Conservation (phyloP, 768 basidiomycete genomes). For the Tulasnella sp. region DNA sequence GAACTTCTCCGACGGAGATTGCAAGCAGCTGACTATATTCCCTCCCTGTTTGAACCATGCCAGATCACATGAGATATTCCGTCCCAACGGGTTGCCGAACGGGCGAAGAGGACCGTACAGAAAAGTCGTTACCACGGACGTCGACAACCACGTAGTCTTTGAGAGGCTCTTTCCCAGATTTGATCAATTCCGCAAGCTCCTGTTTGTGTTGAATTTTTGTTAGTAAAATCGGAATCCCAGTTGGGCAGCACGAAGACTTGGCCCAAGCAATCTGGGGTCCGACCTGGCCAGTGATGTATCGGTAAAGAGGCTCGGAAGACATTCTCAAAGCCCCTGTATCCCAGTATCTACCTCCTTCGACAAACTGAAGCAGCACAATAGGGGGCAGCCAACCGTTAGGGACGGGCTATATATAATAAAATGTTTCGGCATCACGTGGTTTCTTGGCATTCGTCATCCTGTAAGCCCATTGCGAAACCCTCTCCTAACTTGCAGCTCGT, state of each 20-base stretch:
- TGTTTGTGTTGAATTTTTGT: constrained; percentile 40
- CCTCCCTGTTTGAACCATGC: constrained; percentile 53
- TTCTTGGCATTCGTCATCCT: not conserved
- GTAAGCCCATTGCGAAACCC: not conserved
- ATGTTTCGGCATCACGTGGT: not conserved
- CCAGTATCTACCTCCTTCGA: not conserved
- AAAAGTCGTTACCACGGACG: constrained; percentile 81
- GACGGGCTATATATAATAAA: not conserved
- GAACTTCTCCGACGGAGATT: constrained; percentile 67
- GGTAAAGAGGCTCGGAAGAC: constrained; percentile 5
- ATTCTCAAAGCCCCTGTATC: not conserved
- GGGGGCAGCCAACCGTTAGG: not conserved
- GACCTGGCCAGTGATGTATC: constrained; percentile 31
- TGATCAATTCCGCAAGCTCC: constrained; percentile 73
- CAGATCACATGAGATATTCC: not conserved
- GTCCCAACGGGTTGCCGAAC: not conserved
- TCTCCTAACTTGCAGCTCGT: not conserved
- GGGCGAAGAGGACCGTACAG: constrained; percentile 20
- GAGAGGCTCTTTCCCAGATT: constrained; percentile 59
- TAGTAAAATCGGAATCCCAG: not conserved
- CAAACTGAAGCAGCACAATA: not conserved
- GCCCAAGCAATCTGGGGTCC: not conserved
- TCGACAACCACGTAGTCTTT: constrained; percentile 79
- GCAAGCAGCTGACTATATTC: constrained; percentile 68
- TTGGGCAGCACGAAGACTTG: not conserved